phyloP scores from a whole-genome alignment of 2,329 filamentous ascomycete genomes.

The Plenodomus tracheiphilus region DNA sequence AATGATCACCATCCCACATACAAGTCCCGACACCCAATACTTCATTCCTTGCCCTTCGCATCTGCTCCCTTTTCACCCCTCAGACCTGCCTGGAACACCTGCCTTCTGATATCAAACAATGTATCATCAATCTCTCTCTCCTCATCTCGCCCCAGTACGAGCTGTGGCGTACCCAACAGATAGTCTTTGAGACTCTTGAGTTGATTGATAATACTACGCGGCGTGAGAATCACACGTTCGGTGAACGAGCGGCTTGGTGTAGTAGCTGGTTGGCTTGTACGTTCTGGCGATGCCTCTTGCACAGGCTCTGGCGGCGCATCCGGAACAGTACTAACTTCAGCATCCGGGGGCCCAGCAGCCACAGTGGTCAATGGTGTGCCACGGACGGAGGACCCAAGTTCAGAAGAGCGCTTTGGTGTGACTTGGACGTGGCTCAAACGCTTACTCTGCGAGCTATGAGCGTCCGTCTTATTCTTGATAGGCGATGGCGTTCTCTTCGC shows the following conservation, averaged over 20 bases:
- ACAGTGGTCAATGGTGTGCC: background rate
- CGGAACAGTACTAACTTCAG: background rate
- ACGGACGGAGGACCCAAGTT: background rate
- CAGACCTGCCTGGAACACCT: conserved; percentile 71
- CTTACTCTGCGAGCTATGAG: conserved; percentile 18
- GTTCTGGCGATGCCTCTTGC: background rate
- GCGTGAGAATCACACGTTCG: conserved; percentile 43
- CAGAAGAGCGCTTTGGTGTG: conserved; percentile 16
- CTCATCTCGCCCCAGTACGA: conserved; percentile 65
- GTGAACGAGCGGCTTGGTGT: conserved; percentile 37
- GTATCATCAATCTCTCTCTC: conserved; percentile 75
- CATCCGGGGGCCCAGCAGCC: background rate
- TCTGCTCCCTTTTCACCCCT: conserved; percentile 40
- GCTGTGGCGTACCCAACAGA: conserved; percentile 55
- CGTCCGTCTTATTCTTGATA: background rate
- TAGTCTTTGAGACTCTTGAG: conserved; percentile 54
- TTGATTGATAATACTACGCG: conserved; percentile 56
- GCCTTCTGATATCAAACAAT: conserved; percentile 76
- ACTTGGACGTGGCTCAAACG: conserved; percentile 34
- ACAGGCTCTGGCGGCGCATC: background rate
- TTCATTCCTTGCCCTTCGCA: background rate
- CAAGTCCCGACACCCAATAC: background rate
- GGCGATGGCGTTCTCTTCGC: conserved; percentile 19
- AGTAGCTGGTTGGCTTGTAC: conserved; percentile 7
- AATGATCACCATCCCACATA: too few species aligned